phyloP scores from a whole-genome alignment of 768 basidiomycete genomes.

The Hygrophorus pudorinus region DNA sequence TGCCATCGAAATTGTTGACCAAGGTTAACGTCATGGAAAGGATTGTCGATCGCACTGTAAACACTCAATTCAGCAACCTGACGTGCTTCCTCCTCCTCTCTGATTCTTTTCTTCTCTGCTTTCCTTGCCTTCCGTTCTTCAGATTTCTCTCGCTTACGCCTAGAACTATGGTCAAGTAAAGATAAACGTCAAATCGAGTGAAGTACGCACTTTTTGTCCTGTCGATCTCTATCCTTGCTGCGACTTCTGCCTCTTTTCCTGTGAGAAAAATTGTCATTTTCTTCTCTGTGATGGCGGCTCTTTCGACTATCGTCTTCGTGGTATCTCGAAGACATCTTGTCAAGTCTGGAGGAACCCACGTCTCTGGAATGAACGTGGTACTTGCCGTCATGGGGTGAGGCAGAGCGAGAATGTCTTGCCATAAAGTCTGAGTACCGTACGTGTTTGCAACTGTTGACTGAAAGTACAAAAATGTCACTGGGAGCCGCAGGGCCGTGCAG shows the following conservation, averaged over 20 bases:
- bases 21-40: slow-evolving; percentile 96
- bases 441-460: neutral
- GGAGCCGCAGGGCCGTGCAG: no score
- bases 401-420: slow-evolving; percentile 40
- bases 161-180: slow-evolving; percentile 16
- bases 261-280: slow-evolving; percentile 14
- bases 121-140: slow-evolving; percentile 78
- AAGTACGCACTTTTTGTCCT: slow-evolving; percentile 36
- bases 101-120: slow-evolving; percentile 75
- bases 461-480: no score
- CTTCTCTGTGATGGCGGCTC: slow-evolving; percentile 21
- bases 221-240: slow-evolving; percentile 28
- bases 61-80: slow-evolving; percentile 91
- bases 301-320: slow-evolving; percentile 20
- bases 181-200: neutral
- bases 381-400: slow-evolving; percentile 34
- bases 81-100: slow-evolving; percentile 83
- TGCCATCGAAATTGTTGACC: slow-evolving; percentile 97
- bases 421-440: neutral
- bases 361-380: slow-evolving; percentile 26
- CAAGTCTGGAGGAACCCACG: slow-evolving; percentile 25
- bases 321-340: slow-evolving; percentile 19
- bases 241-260: slow-evolving; percentile 26
- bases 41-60: slow-evolving; percentile 95
- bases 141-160: slow-evolving; percentile 81